phyloP scores from a whole-genome alignment of 202 grass and related monocot genomes.

The Panicum virgatum region DNA sequence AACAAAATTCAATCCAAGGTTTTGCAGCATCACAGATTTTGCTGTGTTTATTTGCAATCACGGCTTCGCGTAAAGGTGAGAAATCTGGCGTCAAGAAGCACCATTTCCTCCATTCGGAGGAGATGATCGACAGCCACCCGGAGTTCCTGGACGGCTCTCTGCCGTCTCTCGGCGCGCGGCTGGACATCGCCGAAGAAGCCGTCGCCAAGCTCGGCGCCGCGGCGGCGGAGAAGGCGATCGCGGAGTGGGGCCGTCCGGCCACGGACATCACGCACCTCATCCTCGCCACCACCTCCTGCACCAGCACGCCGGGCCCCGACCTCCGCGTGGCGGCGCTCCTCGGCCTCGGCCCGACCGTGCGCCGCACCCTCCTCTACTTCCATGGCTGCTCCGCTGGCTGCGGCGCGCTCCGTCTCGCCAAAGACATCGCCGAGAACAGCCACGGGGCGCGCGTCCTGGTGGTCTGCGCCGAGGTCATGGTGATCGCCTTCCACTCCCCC shows the following conservation, averaged over 20 bases:
- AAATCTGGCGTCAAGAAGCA: background rate
- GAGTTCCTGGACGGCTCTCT: background rate
- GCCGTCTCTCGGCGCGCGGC: background rate
- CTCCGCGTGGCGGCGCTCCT: constrained; percentile 40
- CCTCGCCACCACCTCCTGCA: background rate
- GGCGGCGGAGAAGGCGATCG: background rate
- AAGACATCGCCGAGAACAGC: constrained; percentile 58
- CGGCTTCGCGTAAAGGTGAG: background rate
- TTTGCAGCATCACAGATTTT: no score
- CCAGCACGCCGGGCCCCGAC: constrained; percentile 36
- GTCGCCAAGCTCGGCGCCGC: background rate
- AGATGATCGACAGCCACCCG: background rate
- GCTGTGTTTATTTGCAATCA: no score
- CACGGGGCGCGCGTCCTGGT: constrained; percentile 42
- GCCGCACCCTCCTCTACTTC: constrained; percentile 43
- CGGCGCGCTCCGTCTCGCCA: constrained; percentile 49
- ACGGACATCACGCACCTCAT: background rate
- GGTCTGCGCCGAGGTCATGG: constrained; percentile 39
- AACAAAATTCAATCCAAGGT: no score
- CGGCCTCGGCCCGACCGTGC: constrained; percentile 42
- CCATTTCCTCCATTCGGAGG: background rate
- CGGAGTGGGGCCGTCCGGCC: background rate
- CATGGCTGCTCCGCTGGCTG: constrained; percentile 50
- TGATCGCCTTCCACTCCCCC: fast-evolving
- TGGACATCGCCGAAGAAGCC: background rate